Conservation (phyloP, 1,284 basidiomycete genomes). For the Thelephora terrestris region DNA sequence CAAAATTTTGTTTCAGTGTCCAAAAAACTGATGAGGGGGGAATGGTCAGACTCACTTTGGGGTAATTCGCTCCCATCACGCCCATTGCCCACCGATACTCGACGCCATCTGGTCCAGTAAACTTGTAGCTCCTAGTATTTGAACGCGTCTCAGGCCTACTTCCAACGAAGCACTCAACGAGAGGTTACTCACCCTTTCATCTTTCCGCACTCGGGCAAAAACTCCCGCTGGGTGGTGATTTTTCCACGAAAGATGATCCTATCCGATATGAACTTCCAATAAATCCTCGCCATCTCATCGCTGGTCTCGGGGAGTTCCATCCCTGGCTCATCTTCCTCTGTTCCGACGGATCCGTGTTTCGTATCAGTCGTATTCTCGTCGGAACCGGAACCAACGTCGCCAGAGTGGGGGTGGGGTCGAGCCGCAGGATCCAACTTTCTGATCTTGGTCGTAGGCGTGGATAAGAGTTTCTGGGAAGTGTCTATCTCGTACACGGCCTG, state of each 20-base stretch:
- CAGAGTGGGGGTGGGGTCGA: no score
- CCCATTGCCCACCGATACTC: not conserved
- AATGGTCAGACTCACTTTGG: not conserved
- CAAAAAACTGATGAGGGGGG: not conserved
- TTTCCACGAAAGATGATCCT: not conserved
- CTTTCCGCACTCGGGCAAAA: not conserved
- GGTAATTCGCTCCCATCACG: not conserved
- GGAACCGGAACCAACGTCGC: no score
- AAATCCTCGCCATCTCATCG: not conserved
- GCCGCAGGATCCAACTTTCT: no score
- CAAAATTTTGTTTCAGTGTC: not conserved
- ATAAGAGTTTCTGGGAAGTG: no score
- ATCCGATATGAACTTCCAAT: not conserved
- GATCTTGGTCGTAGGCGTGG: no score
- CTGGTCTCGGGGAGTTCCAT: no score
- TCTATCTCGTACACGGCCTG: no score
- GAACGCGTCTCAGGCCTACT: no score
- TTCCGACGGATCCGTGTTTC: no score
- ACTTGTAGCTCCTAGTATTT: not conserved
- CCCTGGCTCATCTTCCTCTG: no score
- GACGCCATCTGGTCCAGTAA: not conserved
- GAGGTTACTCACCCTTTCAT: not conserved
- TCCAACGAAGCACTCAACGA: no score
- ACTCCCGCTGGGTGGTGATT: not conserved
- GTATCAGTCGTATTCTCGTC: no score